phyloP scores from a whole-genome alignment of 768 basidiomycete genomes.

The Dictyophora rubrovolvata region DNA sequence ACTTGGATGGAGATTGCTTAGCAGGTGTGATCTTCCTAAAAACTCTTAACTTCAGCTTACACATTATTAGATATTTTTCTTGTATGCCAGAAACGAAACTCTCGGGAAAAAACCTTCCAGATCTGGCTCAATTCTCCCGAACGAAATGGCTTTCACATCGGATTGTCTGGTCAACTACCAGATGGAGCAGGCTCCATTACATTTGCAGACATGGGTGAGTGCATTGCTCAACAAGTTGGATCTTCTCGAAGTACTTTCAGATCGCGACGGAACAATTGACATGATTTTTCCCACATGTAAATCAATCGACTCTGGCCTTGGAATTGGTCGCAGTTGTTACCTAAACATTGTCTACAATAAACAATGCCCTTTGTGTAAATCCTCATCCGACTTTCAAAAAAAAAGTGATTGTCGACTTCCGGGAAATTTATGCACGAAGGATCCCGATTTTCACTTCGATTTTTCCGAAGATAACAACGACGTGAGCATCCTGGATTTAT shows the following conservation, averaged over 20 bases:
- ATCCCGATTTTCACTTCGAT: conserved; percentile 73
- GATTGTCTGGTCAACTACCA: conserved; percentile 61
- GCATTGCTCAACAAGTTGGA: background rate
- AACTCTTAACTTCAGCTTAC: background rate
- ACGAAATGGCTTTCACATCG: conserved; percentile 58
- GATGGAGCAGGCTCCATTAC: conserved; percentile 65
- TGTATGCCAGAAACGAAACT: conserved; percentile 58
- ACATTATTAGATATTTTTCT: conserved; percentile 67
- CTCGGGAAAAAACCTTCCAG: conserved; percentile 60
- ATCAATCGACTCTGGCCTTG: conserved; percentile 53
- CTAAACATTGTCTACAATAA: conserved; percentile 92
- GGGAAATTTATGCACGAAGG: conserved; percentile 71
- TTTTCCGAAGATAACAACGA: conserved; percentile 43
- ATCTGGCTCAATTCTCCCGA: conserved; percentile 87
- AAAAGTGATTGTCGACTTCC: conserved; percentile 60
- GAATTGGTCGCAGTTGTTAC: conserved; percentile 64
- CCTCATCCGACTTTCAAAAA: conserved; percentile 37
- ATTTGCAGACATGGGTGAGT: conserved; percentile 81
- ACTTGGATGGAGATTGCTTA: conserved; percentile 91
- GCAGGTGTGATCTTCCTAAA: conserved; percentile 45
- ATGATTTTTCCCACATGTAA: conserved; percentile 84
- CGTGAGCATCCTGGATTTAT: conserved; percentile 24
- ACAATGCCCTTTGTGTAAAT: conserved; percentile 74
- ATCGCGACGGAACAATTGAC: conserved; percentile 94
- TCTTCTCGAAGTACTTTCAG: conserved; percentile 22